These are phyloP conservation scores for Diaporthe sp. DNA, from an alignment of 2,329 filamentous ascomycete genomes.

Conservation along the genomic window DNA sequence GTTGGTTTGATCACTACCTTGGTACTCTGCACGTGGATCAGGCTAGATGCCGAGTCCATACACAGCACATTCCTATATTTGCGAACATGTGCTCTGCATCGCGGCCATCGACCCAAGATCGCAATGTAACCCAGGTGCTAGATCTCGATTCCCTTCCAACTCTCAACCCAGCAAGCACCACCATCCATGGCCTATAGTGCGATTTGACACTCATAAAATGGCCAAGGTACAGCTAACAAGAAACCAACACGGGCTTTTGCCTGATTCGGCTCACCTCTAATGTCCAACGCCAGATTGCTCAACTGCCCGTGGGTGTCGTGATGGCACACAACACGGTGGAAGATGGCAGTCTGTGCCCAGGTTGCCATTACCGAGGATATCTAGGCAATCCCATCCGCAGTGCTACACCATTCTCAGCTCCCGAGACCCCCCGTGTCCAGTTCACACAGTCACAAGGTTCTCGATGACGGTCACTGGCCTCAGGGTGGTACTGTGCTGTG, in stretches of 20 bases:
- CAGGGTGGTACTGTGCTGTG: background rate
- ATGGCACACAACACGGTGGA: background rate
- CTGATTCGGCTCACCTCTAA: background rate
- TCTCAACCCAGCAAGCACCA: background rate
- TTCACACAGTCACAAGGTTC: background rate
- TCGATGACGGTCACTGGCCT: background rate
- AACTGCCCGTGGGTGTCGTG: background rate
- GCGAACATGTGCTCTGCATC: background rate
- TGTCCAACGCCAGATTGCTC: background rate
- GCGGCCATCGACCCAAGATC: background rate
- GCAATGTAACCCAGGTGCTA: background rate
- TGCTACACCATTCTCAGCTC: background rate
- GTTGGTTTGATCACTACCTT: background rate
- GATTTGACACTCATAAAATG: slow-evolving; percentile 19
- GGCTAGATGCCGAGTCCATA: background rate
- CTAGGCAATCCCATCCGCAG: background rate
- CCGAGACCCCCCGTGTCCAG: background rate
- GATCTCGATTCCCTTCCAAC: slow-evolving; percentile 23
- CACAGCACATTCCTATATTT: background rate
- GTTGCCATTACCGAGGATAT: background rate
- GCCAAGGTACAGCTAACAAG: background rate
- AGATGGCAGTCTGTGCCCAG: background rate
- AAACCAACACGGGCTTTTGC: background rate
- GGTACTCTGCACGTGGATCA: background rate
- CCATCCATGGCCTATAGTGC: slow-evolving; percentile 18